Evolutionary conservation across 2,329 filamentous ascomycete genomes (phyloP), one percentile per base, ranked within the genome.

Genomic region (Helotiales sp.): DNA sequence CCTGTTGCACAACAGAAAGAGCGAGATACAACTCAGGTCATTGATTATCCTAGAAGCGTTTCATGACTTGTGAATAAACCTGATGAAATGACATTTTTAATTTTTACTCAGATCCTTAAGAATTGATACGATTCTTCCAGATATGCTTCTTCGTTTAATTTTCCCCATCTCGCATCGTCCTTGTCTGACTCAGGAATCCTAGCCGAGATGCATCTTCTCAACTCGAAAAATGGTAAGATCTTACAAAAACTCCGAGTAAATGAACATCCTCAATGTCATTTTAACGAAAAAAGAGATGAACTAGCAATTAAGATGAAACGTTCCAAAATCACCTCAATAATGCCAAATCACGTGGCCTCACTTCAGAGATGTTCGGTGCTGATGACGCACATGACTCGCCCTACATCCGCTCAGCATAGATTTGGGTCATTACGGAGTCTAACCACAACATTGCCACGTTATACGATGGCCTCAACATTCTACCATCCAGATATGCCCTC

Each of bases 401-500:
- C 50, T 55, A 50, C 30, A 5, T 34, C 5, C 6, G 20, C 54
- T 26, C 20, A 30, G 4, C 34, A 37, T 15, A 34, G 13, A 10
- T 17, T 34, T 22, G 50, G n/a, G 8, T 6, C 5, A 26, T 7
- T 37, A n/a, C 7, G 11, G 13, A 40, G 1, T 4, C 20, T 40
- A 13, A 37, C n/a, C 6, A 57, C 30, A 4, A 37, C 20, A 32
- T 6, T 22, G 17, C 54, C 54, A 22, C 6, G 30, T 13, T 57
- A 22, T 20, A 26, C 7, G 24, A 57, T 40, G 15, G 32, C 32
- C 20, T 40, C 54, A 20, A 55, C 37, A 8, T 57, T 52, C 30
- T 64, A 64, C 34, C 37, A 37, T 17, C 8, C 20, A 34, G 62
- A 59, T 49, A 66, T 58, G 37, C 64, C 58, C 8, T 40, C 26